Evolutionary conservation across 73 alveolate genomes (phyloP), one percentile per base, ranked within the genome.

Genomic region (Paramecium pentaurelia): DNA sequence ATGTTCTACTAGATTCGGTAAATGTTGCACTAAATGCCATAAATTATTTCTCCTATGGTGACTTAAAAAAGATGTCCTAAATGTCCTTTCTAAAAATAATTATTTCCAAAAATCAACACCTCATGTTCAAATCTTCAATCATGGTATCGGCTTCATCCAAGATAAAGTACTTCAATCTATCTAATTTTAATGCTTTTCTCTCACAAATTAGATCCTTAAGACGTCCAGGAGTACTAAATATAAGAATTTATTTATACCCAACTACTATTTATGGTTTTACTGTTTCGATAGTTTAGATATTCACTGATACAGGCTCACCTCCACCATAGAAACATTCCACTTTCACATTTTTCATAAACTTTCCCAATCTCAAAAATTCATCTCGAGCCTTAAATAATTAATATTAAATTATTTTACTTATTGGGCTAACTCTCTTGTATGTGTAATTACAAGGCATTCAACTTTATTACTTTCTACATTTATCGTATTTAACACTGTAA

Each of bases 151-250:
- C 86, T 73, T 89, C 94, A 47, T 89, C 94, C 30, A 89, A 28
- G 59, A 89, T 89, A 68, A 89, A 89, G 42, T 71, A 89, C 75
- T 89, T 83, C 32, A 89, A 51, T 38, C 58, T 89, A 47, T 28
- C 44, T 25, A 80, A 84, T 58, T 97, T 98, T 86, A 99, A 94
- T 60, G 96, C 83, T 30, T 77, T 95, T 92, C 97, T 97, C 95
- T 96, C 97, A 77, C 97, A 95, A 20, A 97, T 97, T 5, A 99
- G 97, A 37, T 98, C 98, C 71, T 95, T 96, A 86, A 99, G 95
- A 92, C 99, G 99, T 45, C 99, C 99, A n/a, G 99, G 99, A 38
- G 99, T 98, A 58, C 99, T 99, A 11, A 97, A 97, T 98, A 95
- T 1, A 37, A 3, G 45, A 16, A 6, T 6, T 45, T 6, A 5